A percentile compares a stretch with the other conserved stretches of the same genome.
These are phyloP conservation scores for Leptographium galeiforme DNA, from an alignment of 2,329 filamentous ascomycete species.

Conservation along the genomic window DNA sequence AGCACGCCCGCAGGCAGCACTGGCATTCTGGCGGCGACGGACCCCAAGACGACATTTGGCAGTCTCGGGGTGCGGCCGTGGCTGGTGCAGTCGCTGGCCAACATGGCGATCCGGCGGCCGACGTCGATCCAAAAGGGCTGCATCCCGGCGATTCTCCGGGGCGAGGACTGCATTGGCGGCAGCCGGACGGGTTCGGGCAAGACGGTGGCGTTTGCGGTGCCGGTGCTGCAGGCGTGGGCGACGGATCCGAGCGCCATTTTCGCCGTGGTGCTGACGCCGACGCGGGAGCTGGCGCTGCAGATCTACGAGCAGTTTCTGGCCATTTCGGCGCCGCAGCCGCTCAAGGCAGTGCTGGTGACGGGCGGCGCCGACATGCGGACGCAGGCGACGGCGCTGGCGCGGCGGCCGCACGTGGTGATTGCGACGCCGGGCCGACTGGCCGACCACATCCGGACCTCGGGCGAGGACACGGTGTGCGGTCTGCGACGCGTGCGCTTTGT, in stretches of 20 bases:
- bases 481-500: conserved; percentile 69
- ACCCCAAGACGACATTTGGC: conserved; percentile 53
- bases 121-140: conserved; percentile 88
- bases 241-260: conserved; percentile 87
- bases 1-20: neutral
- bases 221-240: conserved; percentile 87
- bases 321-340: conserved; percentile 72
- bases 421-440: conserved; percentile 87
- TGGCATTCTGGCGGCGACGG: conserved; percentile 33
- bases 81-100: conserved; percentile 67
- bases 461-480: conserved; percentile 77
- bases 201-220: conserved; percentile 88
- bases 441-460: conserved; percentile 84
- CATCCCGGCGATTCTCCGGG: conserved; percentile 84
- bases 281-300: conserved; percentile 81
- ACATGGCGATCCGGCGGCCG: conserved; percentile 71
- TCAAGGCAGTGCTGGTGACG: conserved; percentile 82
- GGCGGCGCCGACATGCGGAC: conserved; percentile 85
- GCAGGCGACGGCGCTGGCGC: conserved; percentile 72
- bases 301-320: conserved; percentile 95
- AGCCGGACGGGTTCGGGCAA: conserved; percentile 94
- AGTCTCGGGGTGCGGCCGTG: conserved; percentile 66
- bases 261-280: conserved; percentile 78
- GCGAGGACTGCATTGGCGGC: conserved; percentile 87
- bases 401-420: conserved; percentile 81